Conservation (phyloP, 805 yeast genomes). For the Pichia thaimueangensis region DNA sequence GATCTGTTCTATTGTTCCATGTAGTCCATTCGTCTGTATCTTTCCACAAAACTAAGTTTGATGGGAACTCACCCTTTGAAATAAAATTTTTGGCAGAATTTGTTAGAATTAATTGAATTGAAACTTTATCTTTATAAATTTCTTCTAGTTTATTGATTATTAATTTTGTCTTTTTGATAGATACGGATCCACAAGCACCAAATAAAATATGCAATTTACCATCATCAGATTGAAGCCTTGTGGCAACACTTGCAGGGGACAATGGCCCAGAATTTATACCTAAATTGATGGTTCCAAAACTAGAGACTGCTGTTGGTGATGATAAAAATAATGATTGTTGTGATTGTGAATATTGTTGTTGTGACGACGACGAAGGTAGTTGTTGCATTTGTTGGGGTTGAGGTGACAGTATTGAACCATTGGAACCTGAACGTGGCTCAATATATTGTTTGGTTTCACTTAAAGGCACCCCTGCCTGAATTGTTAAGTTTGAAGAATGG, state of each 20-base stretch:
- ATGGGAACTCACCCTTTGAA: conserved; percentile 39
- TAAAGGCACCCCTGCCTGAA: conserved; percentile 2
- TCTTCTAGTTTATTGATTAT: conserved; percentile 48
- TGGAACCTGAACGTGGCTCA: conserved; percentile 8
- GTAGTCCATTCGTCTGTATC: conserved; percentile 52
- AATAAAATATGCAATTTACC: conserved; percentile 49
- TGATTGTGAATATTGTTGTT: neutral
- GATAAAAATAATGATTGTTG: neutral
- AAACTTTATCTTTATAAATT: conserved; percentile 45
- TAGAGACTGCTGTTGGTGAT: neutral
- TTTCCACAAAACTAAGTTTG: conserved; percentile 47
- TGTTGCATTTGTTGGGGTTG: neutral
- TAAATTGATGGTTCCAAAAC: neutral
- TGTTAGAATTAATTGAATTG: conserved; percentile 50
- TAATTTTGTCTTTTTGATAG: conserved; percentile 44
- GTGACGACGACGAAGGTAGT: conserved; percentile 2
- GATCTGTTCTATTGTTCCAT: conserved; percentile 51
- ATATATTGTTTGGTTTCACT: neutral
- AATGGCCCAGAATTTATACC: neutral
- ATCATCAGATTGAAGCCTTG: conserved; percentile 44
- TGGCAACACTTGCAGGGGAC: conserved; percentile 23
- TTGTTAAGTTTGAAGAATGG: neutral
- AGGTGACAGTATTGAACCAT: neutral
- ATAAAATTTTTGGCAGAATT: conserved; percentile 48
- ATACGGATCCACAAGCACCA: conserved; percentile 54